Evolutionary conservation across 1,139 yeast species (phyloP), one percentile per base, ranked within the genome.

Genomic region (Nakaseomyces sp.): DNA sequence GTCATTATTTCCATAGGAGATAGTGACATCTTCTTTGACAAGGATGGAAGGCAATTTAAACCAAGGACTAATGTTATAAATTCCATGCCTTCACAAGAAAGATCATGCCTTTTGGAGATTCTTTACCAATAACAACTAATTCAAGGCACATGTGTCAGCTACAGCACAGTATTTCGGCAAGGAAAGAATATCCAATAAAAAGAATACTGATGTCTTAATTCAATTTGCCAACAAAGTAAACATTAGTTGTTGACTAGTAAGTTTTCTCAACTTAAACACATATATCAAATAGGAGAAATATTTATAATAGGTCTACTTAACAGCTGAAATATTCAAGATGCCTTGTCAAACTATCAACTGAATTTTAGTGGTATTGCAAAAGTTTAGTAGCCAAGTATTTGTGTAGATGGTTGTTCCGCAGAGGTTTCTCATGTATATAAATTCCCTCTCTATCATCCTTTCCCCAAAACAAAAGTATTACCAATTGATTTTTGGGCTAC

Each of bases 151-250:
- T 47, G 73, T 71, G 29, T 74, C 62, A 56, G 82, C 85, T 10
- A 81, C 85, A 3, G 98, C 98, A 55, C 88, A 77, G 63, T 86
- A 89, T 54, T 97, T 76, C 2, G 88, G 83, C 42, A 91, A 70
- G 13, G 94, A 74, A 15, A 88, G 64, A 6, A 89, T 49, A 9
- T 98, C 98, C 42, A 83, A 69, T 2, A 74, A 55, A 50, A 87
- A 73, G 61, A 91, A 89, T 3, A 91, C 91, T 12, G 93, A 94
- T 47, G 98, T 98, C 65, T 91, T 91, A 62, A 91, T 89, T 71
- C 87, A 86, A 64, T 91, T 98, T 1, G 98, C 98, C 49, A 89
- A 72, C 44, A 91, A 66, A 58, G 86, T 88, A 67, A 84, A 91
- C 5, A 89, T 81, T 17, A n/a, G n/a, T n/a, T n/a, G n/a, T n/a